Evolutionary conservation across 2,329 filamentous ascomycete species (phyloP), one percentile per base, ranked within the genome.

Genomic region (Lecanicillium sp.): DNA sequence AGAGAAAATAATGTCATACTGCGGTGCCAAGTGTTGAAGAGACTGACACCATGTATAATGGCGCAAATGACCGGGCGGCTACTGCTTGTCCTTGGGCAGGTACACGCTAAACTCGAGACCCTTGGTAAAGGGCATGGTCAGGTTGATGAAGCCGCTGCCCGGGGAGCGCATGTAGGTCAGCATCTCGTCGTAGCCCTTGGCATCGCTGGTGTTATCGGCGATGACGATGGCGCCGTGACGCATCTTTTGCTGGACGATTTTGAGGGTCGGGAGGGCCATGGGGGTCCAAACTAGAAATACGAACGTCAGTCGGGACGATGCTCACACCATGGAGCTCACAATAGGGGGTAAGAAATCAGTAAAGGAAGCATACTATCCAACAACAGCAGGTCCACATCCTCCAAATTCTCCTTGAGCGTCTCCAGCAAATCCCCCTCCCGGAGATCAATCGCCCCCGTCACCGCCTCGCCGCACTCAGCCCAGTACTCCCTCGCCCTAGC

Each of bases 291-390:
- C 69, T 75, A 40, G 11, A 29, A 8, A n/a, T 9, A 5, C 4
- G 17, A 29, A 17, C 10, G 22, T 27, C 13, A 29, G 19, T n/a
- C n/a, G n/a, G n/a, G n/a, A n/a, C n/a, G n/a, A n/a, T n/a, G n/a
- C n/a, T n/a, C n/a, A n/a, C n/a, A n/a, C n/a, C n/a, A n/a, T n/a
- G n/a, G n/a, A n/a, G n/a, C n/a, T n/a, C n/a, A n/a, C n/a, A n/a
- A n/a, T 13, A 30, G 7, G 14, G 13, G 14, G 3, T 18, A 29
- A 14, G 12, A n/a, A n/a, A n/a, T n/a, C n/a, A n/a, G n/a, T n/a
- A n/a, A n/a, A n/a, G n/a, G 17, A 17, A 20, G 5, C 72, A 57
- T 57, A 78, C 74, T 78, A 48, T 79, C 74, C 15, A 79, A 57
- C 19, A 77, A 54, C 22, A 79, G 46, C 30, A 78, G 41, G 27